phyloP scores from a whole-genome alignment of 371 early-diverging fungal genomes.

The Mortierella sp. region DNA sequence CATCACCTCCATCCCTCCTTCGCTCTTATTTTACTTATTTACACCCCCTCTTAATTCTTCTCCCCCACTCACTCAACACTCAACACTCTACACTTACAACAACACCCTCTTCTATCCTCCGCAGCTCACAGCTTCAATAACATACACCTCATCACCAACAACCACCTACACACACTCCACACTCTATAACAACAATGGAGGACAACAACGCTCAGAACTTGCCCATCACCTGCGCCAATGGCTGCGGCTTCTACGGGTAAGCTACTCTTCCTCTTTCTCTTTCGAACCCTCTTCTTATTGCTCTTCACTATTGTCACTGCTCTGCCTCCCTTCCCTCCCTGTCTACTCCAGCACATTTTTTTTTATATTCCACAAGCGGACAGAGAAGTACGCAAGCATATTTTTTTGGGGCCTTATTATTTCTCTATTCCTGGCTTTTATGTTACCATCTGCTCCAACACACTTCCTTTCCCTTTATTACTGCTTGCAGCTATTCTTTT shows the following conservation, averaged over 20 bases:
- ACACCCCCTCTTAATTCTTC: neutral
- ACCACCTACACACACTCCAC: neutral
- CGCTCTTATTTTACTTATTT: neutral
- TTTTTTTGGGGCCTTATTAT: neutral
- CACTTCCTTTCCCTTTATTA: neutral
- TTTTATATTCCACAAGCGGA: neutral
- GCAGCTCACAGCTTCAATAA: neutral
- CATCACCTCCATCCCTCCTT: neutral
- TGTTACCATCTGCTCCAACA: constrained; percentile 19
- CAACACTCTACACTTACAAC: neutral
- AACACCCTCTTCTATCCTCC: constrained; percentile 6
- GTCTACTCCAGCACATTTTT: neutral
- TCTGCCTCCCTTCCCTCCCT: neutral
- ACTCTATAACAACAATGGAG: constrained; percentile 56
- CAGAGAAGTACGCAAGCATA: constrained; percentile 2
- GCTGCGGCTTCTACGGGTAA: constrained; percentile 78
- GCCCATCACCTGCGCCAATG: constrained; percentile 69
- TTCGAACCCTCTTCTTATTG: neutral
- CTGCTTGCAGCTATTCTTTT: neutral
- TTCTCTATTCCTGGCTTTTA: neutral
- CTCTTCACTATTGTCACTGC: neutral
- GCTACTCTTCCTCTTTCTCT: constrained; percentile 4
- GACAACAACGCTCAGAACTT: constrained; percentile 70
- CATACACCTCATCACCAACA: neutral
- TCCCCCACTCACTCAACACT: neutral